Evolutionary conservation across 2,329 filamentous ascomycete genomes (phyloP), one percentile per base, ranked within the genome.

Genomic region (Hymenotorrendiella dingleyae): DNA sequence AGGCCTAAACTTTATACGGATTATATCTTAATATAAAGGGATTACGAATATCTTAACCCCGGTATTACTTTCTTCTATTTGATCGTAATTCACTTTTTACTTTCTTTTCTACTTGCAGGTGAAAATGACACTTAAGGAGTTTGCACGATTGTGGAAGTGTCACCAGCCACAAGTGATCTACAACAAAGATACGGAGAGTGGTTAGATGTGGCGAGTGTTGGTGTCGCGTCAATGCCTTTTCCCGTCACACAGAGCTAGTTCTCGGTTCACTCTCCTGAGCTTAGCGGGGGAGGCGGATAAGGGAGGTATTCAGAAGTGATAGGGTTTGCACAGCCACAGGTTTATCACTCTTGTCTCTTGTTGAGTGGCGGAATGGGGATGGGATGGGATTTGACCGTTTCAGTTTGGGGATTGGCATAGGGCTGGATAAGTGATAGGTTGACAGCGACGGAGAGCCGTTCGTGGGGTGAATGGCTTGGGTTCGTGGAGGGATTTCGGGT

Each of bases 181-280:
- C 32, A 21, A n/a, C 8, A 12, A 4, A 34, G 9, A 12, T 34
- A 34, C 32, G 32, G 19, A 20, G 22, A 34, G 32, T 21, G 32
- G 32, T 34, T 34, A 34, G 32, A 21, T 21, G 32, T 34, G 32
- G 32, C 32, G 32, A 34, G 32, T 34, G 32, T n/a, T 34, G 32
- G 20, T 20, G 32, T 34, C 32, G 32, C 19, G 32, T n/a, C 17
- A 12, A 12, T 10, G 22, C 32, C 19, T 12, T 34, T 34, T 5
- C 7, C 14, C 30, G 32, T 20, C 32, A 34, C 32, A 34, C 17
- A 7, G n/a, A 10, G 10, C 19, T 8, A 20, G 6, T n/a, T 30
- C 8, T 7, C 12, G 19, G n/a, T 12, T 12, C 17, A 11, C 9
- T 19, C 8, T 11, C 12, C 17, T 14, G 30, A 33, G 19, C 30